These are phyloP conservation scores for Brassica rapa DNA, from an alignment of 345 rosid species.

Conservation along the genomic window DNA sequence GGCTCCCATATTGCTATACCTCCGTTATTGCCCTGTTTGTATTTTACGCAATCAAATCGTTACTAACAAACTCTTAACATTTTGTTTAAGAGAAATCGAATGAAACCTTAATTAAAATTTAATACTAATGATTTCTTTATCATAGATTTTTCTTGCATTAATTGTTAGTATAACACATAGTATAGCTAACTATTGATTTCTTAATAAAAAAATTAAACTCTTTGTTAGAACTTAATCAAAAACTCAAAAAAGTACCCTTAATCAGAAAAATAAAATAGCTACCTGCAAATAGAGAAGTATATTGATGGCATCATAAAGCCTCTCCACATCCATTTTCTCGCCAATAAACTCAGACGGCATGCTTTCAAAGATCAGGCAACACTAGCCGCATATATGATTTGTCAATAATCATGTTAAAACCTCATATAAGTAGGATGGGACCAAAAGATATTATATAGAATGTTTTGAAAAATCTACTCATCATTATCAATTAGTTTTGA, in stretches of 20 bases:
- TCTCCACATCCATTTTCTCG: conserved; percentile 41
- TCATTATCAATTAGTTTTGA: not conserved
- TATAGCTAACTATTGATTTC: not conserved
- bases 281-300: conserved; percentile 75
- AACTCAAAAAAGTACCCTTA: not conserved
- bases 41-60: not conserved
- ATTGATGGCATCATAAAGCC: conserved; percentile 69
- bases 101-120: not conserved
- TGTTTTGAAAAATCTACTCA: not conserved
- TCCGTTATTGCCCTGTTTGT: conserved; percentile 23
- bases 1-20: conserved; percentile 26
- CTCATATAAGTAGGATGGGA: not conserved
- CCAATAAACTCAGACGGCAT: conserved; percentile 30
- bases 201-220: not conserved
- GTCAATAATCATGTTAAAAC: not conserved
- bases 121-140: not conserved
- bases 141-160: not conserved
- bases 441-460: not conserved
- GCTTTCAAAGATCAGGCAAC: conserved; percentile 13
- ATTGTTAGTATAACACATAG: not conserved
- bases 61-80: not conserved
- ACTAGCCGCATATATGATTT: not conserved
- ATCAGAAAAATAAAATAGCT: not conserved
- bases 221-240: not conserved
- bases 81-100: not conserved